Base-by-base conservation (phyloP, 1,284 basidiomycete species). In the Trichosporon sp. region DNA sequence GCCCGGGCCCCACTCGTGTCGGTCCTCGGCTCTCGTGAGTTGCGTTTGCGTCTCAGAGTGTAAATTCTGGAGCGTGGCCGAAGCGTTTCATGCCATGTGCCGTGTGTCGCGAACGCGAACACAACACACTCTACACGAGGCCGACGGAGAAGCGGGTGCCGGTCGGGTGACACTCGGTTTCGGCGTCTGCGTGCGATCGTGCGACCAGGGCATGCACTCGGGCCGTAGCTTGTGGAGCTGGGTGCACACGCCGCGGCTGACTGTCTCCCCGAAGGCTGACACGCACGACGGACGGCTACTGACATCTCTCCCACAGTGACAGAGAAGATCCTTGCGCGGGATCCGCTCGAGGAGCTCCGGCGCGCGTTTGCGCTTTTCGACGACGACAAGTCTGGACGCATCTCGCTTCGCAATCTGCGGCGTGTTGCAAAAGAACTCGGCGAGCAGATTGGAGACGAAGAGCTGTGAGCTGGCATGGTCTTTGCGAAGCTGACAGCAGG, bases 351-450 rank as follows among this genome's bases (percentile, higher is more conserved):
- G 68, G 97, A 99, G 83, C 94, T 98, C 72, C 88, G 92, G 72
- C 89, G 95, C 68, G 96, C 97, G 0, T 99, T 99, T 84, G 90
- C 94, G 74, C 86, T 99, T 1, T 99, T 99, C 79, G 96, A 98
- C 82, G 95, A 98, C 76, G 96, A 99, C 80, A 89, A 91, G 72
- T 95, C 92, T 3, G 96, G 95, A 23, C 96, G 93, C 83, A 99
- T 99, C 73, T 92, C 89, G 74, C 85, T 98, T 64, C 88, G 91
- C 74, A 97, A 98, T 80, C 86, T 99, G 67, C 88, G 92, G 76
- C 87, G 95, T 68, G 96, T 99, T 42, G 96, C 96, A 23, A 97
- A 95, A 80, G 96, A 99, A 83, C 90, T 99, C 73, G 96, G 96
- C 18, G 97, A 99, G 84, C 88, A 91, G 65, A 84, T 99, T 72